Percentiles rank a stretch among this genome's conserved stretches.
phyloP scores from a whole-genome alignment of 2,329 filamentous ascomycete genomes.

The Emericellopsis atlantica region DNA sequence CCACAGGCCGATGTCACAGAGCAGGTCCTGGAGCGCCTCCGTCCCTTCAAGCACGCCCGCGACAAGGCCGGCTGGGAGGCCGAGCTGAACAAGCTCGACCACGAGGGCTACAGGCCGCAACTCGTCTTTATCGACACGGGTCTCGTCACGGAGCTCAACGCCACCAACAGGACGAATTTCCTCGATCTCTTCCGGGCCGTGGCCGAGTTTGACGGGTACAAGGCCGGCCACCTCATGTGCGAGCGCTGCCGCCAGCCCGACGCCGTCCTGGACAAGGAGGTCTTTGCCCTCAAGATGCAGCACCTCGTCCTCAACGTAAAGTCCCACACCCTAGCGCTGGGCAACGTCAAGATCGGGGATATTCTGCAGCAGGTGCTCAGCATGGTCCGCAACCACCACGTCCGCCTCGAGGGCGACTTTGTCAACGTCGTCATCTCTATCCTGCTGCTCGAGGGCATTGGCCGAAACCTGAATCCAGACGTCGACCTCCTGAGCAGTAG shows the following conservation, averaged over 20 bases:
- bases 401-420: conserved; percentile 91
- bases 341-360: conserved; percentile 92
- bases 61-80: conserved; percentile 59
- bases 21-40: conserved; percentile 66
- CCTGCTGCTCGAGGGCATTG: conserved; percentile 85
- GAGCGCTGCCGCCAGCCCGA: conserved; percentile 88
- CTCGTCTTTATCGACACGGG: conserved; percentile 97
- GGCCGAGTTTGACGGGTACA: conserved; percentile 94
- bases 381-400: conserved; percentile 89
- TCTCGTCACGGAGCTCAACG: conserved; percentile 86
- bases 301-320: conserved; percentile 88
- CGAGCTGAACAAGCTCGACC: conserved; percentile 65
- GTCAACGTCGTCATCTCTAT: conserved; percentile 97
- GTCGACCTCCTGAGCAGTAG: conserved; percentile 79
- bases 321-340: conserved; percentile 77
- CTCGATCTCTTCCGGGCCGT: conserved; percentile 91
- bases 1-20: conserved; percentile 62
- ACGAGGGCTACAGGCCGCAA: conserved; percentile 83
- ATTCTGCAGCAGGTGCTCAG: conserved; percentile 79
- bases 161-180: conserved; percentile 77
- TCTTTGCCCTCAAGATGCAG: conserved; percentile 95
- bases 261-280: conserved; percentile 74
- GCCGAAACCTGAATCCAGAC: conserved; percentile 71
- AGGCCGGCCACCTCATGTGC: conserved; percentile 89
- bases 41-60: conserved; percentile 52